Base-by-base conservation (phyloP, 495 filamentous ascomycete genomes). In the Podospora bellae-mahoneyi region DNA sequence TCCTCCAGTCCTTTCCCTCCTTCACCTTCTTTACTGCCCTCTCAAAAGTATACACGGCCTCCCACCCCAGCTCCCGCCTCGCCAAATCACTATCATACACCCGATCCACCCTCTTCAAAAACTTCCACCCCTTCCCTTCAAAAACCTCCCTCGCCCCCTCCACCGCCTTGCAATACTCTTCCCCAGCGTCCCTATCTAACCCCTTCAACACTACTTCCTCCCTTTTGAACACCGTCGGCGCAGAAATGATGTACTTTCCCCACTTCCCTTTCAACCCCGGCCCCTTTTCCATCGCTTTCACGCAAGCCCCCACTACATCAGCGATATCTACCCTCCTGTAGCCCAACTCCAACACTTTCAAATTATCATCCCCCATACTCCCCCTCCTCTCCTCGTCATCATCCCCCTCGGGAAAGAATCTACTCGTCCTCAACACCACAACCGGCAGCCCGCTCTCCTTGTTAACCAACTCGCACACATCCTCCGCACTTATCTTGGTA, bases 331-430 rank as follows among this genome's bases (percentile, higher is more conserved):
- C 73, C 53, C 76, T 61, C 20, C 76, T 64, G 2, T 76, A 76
- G 3, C 74, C 73, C 55, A 78, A 27, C 64, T 78, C 76, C 54
- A 72, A 48, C 30, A 78, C 73, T 73, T 78, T 78, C 19, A 78
- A 56, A 19, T 76, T 78, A 15, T 75, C 74, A 28, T 72, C 76
- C 0, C 34, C 68, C 62, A 66, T 54, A 3, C 20, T 30, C 26
- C 3, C 59, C 28, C 63, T 59, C n/a, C 71, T 62, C 59, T 72
- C 62, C 15, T 67, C 71, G 32, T 76, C 74, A 34, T 78, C 76
- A 56, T 78, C 76, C 7, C 63, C 68, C 60, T 78, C 76, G 7
- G 76, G 76, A 23, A 78, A 78, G 60, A 78, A 78, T 62, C 76
- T 69, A 16, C 70, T 72, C 54, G 72, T 76, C 23, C 74, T 65